Evolutionary conservation across 345 rosid genomes (phyloP).

Genomic region (Cardiospermum halicacabum): DNA sequence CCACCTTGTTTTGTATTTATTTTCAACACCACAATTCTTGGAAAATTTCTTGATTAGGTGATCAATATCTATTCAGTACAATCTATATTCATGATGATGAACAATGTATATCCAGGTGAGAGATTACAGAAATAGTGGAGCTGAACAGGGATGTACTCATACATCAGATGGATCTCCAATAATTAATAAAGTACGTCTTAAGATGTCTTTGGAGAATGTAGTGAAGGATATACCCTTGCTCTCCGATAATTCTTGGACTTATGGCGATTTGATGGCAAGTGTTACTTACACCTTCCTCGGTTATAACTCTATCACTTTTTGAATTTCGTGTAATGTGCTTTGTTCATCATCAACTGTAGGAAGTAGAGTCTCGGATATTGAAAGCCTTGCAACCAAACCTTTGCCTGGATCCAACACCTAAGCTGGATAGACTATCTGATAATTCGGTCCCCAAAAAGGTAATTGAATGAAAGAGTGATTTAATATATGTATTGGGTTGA

Average conservation of each 20-base stretch:
- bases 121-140: slow-evolving; percentile 59
- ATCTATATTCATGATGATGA: background rate
- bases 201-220: slow-evolving; percentile 83
- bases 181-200: slow-evolving; percentile 61
- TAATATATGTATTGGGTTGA: background rate
- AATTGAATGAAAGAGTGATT: slow-evolving; percentile 7
- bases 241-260: slow-evolving; percentile 86
- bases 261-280: slow-evolving; percentile 91
- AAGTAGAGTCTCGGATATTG: slow-evolving; percentile 90
- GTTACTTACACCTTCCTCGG: slow-evolving; percentile 4
- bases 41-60: background rate
- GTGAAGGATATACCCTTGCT: slow-evolving; percentile 84
- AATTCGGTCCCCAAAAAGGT: slow-evolving; percentile 57
- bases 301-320: slow-evolving; percentile 3
- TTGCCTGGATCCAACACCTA: slow-evolving; percentile 85
- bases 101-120: slow-evolving; percentile 52
- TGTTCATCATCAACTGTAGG: slow-evolving; percentile 40
- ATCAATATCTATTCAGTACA: background rate
- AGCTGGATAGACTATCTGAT: slow-evolving; percentile 71
- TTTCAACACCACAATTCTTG: background rate
- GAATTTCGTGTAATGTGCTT: slow-evolving; percentile 6
- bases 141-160: slow-evolving; percentile 45
- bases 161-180: slow-evolving; percentile 39
- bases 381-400: slow-evolving; percentile 92
- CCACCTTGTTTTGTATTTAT: background rate